Base-by-base conservation (phyloP, 1,284 basidiomycete species). In the Cutaneotrichosporon sp. region DNA sequence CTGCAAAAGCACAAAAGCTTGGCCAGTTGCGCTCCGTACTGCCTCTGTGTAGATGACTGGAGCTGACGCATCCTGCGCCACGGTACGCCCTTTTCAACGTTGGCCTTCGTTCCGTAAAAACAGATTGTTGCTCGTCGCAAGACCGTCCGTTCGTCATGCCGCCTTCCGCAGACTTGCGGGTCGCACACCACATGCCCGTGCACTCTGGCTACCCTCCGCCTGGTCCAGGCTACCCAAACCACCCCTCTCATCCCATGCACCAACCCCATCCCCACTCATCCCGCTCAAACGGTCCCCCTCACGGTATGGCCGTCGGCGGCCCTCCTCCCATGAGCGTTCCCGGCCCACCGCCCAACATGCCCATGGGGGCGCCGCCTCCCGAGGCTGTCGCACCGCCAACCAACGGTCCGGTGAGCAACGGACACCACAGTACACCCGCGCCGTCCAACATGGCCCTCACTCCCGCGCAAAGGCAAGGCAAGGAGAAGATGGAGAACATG, bases 401-500 rank as follows among this genome's bases (percentile, higher is more conserved):
- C 5, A 49, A 44, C 14, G 52, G 54, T 1, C 57, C 59, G 3
- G 49, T 63, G 11, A 37, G 49, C 17, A 66, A 69, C 43, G 69
- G 66, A 5, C 63, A 67, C 49, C 47, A 38, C 25, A 60, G 61
- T 35, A 52, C 38, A 5, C 51, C 51, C 4, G 47, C 37, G 5
- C 47, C 57, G 1, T 8, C 29, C 4, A 39, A 20, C 37, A 39
- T 39, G 22, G 43, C 38, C 5, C 51, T 61, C 27, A 63, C 60
- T 32, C 46, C 55, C 4, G 60, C 62, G 5, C 57, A 59, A 2
- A 39, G 65, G 20, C 59, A 62, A 19, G 68, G 62, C 12, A 69
- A 65, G 54, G 71, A 71, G 39, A 64, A 64, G 55, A 62, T 66
- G 55, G 67, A 70, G 12, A 44, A 45, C 25, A 31, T 67, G 14